Percentiles rank a stretch among this genome's conserved stretches.
These are phyloP conservation scores for Arabis hirsuta DNA, from an alignment of 345 rosid species.

Conservation along the genomic window DNA sequence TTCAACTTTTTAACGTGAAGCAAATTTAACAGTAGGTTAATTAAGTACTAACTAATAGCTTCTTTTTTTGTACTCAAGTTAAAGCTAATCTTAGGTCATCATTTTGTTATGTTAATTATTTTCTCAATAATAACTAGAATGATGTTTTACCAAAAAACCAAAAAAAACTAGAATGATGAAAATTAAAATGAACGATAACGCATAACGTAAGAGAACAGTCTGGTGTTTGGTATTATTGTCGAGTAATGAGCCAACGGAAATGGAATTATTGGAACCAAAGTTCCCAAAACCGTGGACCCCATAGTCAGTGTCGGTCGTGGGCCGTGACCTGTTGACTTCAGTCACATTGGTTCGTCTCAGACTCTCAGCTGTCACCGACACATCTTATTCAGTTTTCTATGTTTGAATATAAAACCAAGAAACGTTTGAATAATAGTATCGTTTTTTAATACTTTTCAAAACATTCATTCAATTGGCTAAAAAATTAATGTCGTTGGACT, in stretches of 20 bases:
- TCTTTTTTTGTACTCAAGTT: neutral
- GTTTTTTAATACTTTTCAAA: neutral
- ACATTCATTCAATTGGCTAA: neutral
- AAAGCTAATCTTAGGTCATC: neutral
- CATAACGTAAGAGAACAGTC: constrained; percentile 15
- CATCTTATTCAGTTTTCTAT: constrained; percentile 15
- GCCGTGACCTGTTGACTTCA: constrained; percentile 29
- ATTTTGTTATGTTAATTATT: neutral
- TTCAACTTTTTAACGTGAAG: neutral
- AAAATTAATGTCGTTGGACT: constrained; percentile 13
- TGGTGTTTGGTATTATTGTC: constrained; percentile 20
- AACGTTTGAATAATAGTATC: neutral
- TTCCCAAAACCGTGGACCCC: constrained; percentile 29
- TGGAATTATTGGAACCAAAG: constrained; percentile 24
- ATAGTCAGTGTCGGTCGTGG: constrained; percentile 35
- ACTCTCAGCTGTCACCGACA: constrained; percentile 29
- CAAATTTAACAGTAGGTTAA: neutral
- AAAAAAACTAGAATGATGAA: neutral
- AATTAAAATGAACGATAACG: neutral
- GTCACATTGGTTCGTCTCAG: constrained; percentile 18
- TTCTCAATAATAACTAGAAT: neutral
- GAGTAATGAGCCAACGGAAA: constrained; percentile 8
- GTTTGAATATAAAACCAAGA: neutral
- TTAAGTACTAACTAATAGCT: neutral
- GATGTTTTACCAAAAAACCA: too few relatives aligned